Conservation (phyloP, 257 asterid genomes). For the Primulina tabacum region DNA sequence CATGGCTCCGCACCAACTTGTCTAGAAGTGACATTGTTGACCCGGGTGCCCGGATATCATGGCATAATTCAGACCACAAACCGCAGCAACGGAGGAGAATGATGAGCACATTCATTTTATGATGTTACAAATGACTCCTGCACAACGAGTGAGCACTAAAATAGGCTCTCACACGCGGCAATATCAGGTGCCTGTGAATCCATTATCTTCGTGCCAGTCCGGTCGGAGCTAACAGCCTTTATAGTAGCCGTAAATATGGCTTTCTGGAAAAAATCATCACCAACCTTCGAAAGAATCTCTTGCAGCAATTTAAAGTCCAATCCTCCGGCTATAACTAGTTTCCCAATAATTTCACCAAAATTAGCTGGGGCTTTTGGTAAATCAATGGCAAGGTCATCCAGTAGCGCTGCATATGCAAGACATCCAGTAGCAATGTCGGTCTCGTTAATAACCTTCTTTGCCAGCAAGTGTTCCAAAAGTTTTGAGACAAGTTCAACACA, state of each 20-base stretch:
- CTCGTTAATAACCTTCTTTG: conserved; percentile 45
- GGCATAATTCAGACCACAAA: conserved; percentile 12
- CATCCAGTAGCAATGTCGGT: conserved; percentile 52
- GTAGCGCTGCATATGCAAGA: conserved; percentile 40
- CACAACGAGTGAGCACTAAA: conserved; percentile 34
- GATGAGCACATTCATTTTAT: conserved; percentile 25
- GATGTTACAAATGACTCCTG: conserved; percentile 27
- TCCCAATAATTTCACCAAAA: conserved; percentile 77
- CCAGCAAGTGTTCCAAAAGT: conserved; percentile 57
- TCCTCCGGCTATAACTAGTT: conserved; percentile 50
- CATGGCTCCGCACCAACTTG: conserved; percentile 31
- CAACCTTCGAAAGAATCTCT: conserved; percentile 56
- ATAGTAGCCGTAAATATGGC: conserved; percentile 43
- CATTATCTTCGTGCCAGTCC: conserved; percentile 49
- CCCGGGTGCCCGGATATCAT: background rate
- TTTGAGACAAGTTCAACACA: conserved; percentile 53
- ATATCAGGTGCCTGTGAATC: conserved; percentile 65
- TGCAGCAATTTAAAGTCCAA: conserved; percentile 58
- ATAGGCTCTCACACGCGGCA: conserved; percentile 57
- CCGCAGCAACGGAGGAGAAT: conserved; percentile 20
- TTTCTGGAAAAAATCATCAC: conserved; percentile 59
- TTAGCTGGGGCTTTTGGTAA: conserved; percentile 82
- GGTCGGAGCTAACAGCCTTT: conserved; percentile 38
- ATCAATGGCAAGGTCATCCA: conserved; percentile 89
- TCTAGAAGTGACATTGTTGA: conserved; percentile 10